phyloP scores from a whole-genome alignment of 23 red algal genomes.

The Gracilaria vermiculophylla region DNA sequence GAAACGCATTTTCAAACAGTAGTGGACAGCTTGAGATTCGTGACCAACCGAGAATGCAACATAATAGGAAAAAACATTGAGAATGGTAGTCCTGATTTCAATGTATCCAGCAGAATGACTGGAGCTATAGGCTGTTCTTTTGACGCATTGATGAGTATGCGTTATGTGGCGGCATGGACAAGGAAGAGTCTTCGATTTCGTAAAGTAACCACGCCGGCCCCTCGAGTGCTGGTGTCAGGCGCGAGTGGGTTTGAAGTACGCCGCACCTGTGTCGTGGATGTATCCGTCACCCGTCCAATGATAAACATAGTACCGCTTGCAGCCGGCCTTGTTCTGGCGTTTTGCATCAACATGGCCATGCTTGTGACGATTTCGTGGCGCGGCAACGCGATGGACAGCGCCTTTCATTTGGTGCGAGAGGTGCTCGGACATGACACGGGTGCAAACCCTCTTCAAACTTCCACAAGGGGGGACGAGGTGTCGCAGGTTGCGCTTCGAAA shows the following conservation, averaged over 20 bases:
- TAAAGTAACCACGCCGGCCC: background rate
- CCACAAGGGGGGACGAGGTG: background rate
- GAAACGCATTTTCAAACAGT: background rate
- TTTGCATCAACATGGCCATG: background rate
- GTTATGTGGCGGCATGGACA: background rate
- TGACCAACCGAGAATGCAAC: background rate
- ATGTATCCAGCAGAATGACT: no score
- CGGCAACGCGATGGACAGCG: background rate
- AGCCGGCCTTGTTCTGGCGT: background rate
- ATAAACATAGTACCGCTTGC: slow-evolving; percentile 19
- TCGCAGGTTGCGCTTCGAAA: background rate
- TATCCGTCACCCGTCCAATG: background rate
- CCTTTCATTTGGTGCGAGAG: slow-evolving; percentile 27
- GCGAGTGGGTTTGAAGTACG: background rate
- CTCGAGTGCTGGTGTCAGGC: no score
- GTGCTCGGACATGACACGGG: slow-evolving; percentile 23
- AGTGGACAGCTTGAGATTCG: background rate
- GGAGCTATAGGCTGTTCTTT: background rate
- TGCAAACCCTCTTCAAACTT: slow-evolving; percentile 2
- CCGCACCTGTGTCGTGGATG: background rate
- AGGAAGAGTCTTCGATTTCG: background rate
- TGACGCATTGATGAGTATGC: background rate
- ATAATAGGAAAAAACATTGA: background rate
- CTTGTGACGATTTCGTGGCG: background rate
- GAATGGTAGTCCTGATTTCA: background rate